A percentile compares a stretch with the other conserved stretches of the same genome.
phyloP scores from a whole-genome alignment of 2,329 filamentous ascomycete genomes.

The Lachnellula occidentalis region DNA sequence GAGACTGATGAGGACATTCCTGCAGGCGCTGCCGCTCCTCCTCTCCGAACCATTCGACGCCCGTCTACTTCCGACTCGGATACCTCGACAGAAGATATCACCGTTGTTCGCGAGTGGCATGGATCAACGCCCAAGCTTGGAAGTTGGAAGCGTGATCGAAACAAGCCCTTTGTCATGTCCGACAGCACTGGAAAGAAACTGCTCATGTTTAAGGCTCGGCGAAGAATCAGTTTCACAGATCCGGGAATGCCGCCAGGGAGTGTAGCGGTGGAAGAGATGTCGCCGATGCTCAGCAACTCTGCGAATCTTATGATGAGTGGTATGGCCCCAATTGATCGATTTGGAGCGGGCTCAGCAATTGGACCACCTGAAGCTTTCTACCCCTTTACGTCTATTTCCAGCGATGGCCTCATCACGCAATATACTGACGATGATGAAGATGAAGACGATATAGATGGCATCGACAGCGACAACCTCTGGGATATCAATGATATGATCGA shows the following conservation, averaged over 20 bases:
- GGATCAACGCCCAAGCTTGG: slow-evolving; percentile 25
- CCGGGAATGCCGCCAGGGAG: background rate
- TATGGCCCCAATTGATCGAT: slow-evolving; percentile 32
- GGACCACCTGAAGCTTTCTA: slow-evolving; percentile 74
- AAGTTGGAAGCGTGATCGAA: slow-evolving; percentile 30
- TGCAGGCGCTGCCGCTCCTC: slow-evolving; percentile 42
- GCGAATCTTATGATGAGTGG: slow-evolving; percentile 72
- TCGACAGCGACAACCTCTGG: slow-evolving; percentile 59
- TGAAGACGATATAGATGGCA: slow-evolving; percentile 48
- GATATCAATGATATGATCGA: slow-evolving; percentile 70
- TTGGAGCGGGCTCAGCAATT: slow-evolving; percentile 51
- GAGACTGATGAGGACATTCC: slow-evolving; percentile 54
- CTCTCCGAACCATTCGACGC: slow-evolving; percentile 44
- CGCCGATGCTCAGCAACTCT: slow-evolving; percentile 59
- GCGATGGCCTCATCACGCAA: slow-evolving; percentile 50
- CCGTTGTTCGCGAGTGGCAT: slow-evolving; percentile 18
- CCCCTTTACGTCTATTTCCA: slow-evolving; percentile 51
- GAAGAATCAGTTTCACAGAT: slow-evolving; percentile 31
- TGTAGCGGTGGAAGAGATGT: slow-evolving; percentile 11
- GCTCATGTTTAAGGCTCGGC: slow-evolving; percentile 36
- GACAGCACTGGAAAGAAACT: slow-evolving; percentile 36
- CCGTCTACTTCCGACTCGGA: slow-evolving; percentile 38
- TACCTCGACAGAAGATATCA: slow-evolving; percentile 22
- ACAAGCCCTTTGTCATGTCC: slow-evolving; percentile 37
- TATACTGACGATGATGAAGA: slow-evolving; percentile 48